A percentile compares a stretch with the other conserved stretches of the same genome.
phyloP scores from a whole-genome alignment of 2,329 filamentous ascomycete species.

The Ceratocystis variospora region DNA sequence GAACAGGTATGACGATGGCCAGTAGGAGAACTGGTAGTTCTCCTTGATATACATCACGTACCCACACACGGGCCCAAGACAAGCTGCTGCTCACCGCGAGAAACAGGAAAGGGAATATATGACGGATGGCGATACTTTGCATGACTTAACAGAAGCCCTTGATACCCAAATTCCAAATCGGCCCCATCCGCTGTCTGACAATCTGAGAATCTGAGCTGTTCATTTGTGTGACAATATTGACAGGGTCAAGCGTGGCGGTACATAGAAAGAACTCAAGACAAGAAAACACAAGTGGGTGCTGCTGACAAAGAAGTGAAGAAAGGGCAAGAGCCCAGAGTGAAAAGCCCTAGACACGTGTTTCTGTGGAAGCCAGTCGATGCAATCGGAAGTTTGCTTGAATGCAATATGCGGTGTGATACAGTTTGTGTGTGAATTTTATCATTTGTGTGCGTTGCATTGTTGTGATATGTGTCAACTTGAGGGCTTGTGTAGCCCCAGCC shows the following conservation, averaged over 20 bases:
- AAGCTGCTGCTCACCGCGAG: background rate
- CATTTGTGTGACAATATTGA: background rate
- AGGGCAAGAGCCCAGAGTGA: background rate
- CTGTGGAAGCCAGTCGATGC: background rate
- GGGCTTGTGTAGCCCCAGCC: background rate
- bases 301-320: background rate
- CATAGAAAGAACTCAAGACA: background rate
- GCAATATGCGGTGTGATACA: too few relatives aligned
- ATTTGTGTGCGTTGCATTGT: background rate
- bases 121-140: background rate
- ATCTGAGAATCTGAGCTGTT: background rate
- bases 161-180: background rate
- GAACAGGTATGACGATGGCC: too few relatives aligned
- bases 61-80: too few relatives aligned
- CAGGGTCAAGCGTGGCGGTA: background rate
- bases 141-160: too few relatives aligned
- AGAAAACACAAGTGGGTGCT: background rate
- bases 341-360: background rate
- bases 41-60: too few relatives aligned
- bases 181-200: background rate
- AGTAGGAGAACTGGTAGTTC: too few relatives aligned
- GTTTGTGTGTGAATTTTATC: background rate
- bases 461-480: background rate
- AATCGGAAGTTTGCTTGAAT: too few relatives aligned
- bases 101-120: background rate